Percentiles rank a stretch among this genome's conserved stretches.
Evolutionary conservation across 2,329 filamentous ascomycete genomes (phyloP).

Genomic region (Ceratocystiopsis minuta): DNA sequence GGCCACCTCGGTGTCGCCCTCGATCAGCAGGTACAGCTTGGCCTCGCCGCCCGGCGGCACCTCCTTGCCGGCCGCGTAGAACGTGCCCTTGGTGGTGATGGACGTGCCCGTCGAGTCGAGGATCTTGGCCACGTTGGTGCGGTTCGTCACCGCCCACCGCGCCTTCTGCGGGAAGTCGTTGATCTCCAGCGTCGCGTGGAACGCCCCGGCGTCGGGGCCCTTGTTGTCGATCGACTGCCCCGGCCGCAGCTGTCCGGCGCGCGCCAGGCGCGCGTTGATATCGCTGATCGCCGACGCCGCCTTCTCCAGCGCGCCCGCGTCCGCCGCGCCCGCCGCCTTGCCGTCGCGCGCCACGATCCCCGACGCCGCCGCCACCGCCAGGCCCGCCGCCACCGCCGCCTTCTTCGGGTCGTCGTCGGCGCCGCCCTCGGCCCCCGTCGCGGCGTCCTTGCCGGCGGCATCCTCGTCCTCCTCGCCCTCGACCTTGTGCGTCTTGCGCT

Average conservation of each 20-base stretch:
- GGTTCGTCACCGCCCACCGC: slow-evolving; percentile 94
- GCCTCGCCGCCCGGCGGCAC: slow-evolving; percentile 57
- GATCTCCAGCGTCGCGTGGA: slow-evolving; percentile 94
- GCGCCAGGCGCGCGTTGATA: slow-evolving; percentile 80
- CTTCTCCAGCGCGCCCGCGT: slow-evolving; percentile 49
- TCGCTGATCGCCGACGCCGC: slow-evolving; percentile 79
- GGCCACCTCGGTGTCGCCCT: slow-evolving; percentile 86
- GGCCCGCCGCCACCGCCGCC: too few species aligned
- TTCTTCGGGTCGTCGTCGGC: slow-evolving; percentile 36
- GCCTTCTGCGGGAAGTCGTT: slow-evolving; percentile 99
- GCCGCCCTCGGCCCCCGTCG: slow-evolving; percentile 44
- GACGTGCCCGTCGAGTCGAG: slow-evolving; percentile 85
- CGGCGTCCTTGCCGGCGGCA: slow-evolving; percentile 42
- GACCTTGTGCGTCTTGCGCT: slow-evolving; percentile 78
- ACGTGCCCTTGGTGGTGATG: slow-evolving; percentile 93
- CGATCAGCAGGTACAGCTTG: slow-evolving; percentile 96
- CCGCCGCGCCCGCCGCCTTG: neutral
- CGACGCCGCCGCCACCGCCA: slow-evolving; percentile 44
- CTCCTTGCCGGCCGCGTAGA: slow-evolving; percentile 68
- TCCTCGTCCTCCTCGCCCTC: slow-evolving; percentile 71
- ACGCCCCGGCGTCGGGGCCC: slow-evolving; percentile 88
- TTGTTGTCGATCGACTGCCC: slow-evolving; percentile 97
- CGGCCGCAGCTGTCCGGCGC: slow-evolving; percentile 72
- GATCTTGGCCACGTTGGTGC: slow-evolving; percentile 96
- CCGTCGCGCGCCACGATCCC: slow-evolving; percentile 33